Percentiles rank a stretch among this genome's conserved stretches.
These are phyloP conservation scores for Furcasterigmium furcatum DNA, from an alignment of 2,329 filamentous ascomycete genomes.

Conservation along the genomic window DNA sequence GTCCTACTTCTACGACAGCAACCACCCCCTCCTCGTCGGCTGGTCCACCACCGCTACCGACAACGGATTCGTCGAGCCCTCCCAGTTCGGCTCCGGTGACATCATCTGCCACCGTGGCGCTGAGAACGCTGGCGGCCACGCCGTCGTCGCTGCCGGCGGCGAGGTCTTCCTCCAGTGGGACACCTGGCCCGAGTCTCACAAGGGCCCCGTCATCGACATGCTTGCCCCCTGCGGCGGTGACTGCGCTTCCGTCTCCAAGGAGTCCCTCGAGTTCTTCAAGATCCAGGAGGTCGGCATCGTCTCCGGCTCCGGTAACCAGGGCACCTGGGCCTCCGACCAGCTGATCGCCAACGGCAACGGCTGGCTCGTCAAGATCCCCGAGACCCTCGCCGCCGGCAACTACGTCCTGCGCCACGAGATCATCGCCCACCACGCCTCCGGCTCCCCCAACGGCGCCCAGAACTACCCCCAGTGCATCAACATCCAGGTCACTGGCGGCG, in stretches of 20 bases:
- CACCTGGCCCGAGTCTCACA: constrained; percentile 61
- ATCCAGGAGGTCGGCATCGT: constrained; percentile 50
- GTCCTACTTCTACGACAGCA: constrained; percentile 15
- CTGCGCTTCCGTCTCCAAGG: constrained; percentile 48
- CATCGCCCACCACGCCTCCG: constrained; percentile 50
- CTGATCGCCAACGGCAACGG: constrained; percentile 42
- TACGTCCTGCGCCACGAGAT: constrained; percentile 56
- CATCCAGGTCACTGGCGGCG: constrained; percentile 39
- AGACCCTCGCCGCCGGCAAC: constrained; percentile 42
- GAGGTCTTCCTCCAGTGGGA: constrained; percentile 60
- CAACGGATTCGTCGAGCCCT: constrained; percentile 43
- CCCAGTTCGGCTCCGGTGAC: constrained; percentile 30
- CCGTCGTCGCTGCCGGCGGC: constrained; percentile 53
- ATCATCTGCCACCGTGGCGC: constrained; percentile 46
- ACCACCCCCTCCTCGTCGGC: constrained; percentile 5
- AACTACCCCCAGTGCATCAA: constrained; percentile 51
- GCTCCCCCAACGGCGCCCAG: constrained; percentile 36
- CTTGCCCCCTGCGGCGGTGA: constrained; percentile 52
- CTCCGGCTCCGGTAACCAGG: constrained; percentile 45
- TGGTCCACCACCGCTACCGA: constrained; percentile 30
- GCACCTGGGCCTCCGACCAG: constrained; percentile 53
- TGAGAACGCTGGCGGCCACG: constrained; percentile 32
- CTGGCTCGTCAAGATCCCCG: constrained; percentile 45
- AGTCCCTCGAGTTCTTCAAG: constrained; percentile 55
- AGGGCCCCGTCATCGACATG: constrained; percentile 60